Evolutionary conservation across 495 filamentous ascomycete genomes (phyloP).

Genomic region (Wilcoxina mikolae): DNA sequence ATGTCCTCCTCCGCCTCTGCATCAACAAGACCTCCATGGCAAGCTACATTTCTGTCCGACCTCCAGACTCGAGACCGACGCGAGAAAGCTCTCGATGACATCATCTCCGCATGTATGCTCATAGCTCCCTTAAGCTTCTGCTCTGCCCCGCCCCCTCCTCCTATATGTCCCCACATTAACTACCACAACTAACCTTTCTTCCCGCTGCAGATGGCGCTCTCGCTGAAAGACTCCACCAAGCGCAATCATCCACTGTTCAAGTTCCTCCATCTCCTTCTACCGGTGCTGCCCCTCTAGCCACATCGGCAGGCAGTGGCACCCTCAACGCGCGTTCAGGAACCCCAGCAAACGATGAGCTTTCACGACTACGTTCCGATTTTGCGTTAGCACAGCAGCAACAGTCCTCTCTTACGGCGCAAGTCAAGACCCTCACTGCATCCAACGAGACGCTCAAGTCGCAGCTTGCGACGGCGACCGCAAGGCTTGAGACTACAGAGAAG

Average conservation of each 20-base stretch:
- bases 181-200: background rate
- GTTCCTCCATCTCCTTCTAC: background rate
- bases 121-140: background rate
- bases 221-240: background rate
- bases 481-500: background rate
- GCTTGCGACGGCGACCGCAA: background rate
- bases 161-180: background rate
- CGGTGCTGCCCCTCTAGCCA: background rate
- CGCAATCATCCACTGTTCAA: background rate
- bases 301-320: background rate
- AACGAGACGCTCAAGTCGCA: no score
- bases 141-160: background rate
- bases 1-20: no score
- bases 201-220: background rate
- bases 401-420: background rate
- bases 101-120: conserved; percentile 1
- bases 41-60: background rate
- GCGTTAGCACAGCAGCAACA: background rate
- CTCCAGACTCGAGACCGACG: conserved; percentile 4
- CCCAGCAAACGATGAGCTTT: background rate
- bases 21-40: no score
- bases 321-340: background rate
- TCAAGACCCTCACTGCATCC: no score
- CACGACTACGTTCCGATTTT: background rate
- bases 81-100: conserved; percentile 6